These are phyloP conservation scores for Fusarium newnesense DNA, from an alignment of 2,329 filamentous ascomycete species.

Conservation along the genomic window DNA sequence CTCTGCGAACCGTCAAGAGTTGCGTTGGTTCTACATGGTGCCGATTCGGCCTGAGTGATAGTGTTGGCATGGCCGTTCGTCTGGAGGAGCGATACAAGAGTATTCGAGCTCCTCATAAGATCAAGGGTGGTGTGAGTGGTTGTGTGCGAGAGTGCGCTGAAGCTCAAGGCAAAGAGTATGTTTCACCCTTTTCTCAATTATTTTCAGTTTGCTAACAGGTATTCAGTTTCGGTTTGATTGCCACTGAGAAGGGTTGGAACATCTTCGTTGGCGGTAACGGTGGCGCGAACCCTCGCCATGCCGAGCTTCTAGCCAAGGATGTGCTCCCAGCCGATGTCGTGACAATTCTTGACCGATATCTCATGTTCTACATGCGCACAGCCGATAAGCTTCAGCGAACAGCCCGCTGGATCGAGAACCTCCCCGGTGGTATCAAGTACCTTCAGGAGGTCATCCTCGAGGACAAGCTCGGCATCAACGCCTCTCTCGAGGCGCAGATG, in stretches of 20 bases:
- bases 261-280: conserved; percentile 92
- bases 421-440: conserved; percentile 86
- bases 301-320: conserved; percentile 86
- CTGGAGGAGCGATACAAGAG: conserved; percentile 93
- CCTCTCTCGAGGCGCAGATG: conserved; percentile 89
- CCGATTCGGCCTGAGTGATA: conserved; percentile 87
- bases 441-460: conserved; percentile 84
- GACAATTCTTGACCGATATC: conserved; percentile 85
- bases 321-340: conserved; percentile 85
- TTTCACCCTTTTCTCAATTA: conserved; percentile 11
- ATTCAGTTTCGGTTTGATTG: conserved; percentile 83
- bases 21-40: conserved; percentile 95
- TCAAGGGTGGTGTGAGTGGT: conserved; percentile 89
- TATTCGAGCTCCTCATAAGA: conserved; percentile 87
- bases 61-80: conserved; percentile 88
- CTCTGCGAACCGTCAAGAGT: conserved; percentile 87
- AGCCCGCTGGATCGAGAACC: conserved; percentile 84
- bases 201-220: conserved; percentile 16
- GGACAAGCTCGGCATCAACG: conserved; percentile 87
- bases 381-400: conserved; percentile 91
- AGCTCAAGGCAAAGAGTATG: conserved; percentile 89
- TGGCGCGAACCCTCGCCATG: conserved; percentile 84
- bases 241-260: conserved; percentile 93
- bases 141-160: conserved; percentile 95
- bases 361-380: conserved; percentile 94